Conservation (phyloP, 2,329 filamentous ascomycete species). For the Fusarium abutilonis region DNA sequence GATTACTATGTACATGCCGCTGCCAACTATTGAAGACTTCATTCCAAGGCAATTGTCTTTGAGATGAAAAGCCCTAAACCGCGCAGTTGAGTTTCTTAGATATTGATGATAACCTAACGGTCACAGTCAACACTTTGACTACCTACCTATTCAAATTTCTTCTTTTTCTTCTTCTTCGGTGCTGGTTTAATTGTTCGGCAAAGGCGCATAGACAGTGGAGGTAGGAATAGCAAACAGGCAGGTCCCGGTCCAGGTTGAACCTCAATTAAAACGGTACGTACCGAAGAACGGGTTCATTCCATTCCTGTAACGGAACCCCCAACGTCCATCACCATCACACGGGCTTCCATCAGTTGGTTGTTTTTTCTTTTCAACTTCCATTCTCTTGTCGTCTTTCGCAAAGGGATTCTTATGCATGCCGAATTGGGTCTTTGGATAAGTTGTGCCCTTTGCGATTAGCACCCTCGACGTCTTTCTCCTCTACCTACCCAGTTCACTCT, state of each 20-base stretch:
- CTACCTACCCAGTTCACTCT: slow-evolving; percentile 6
- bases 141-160: not conserved
- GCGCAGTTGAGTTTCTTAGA: slow-evolving; percentile 4
- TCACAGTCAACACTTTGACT: not conserved
- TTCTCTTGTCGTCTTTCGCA: slow-evolving; percentile 6
- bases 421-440: slow-evolving; percentile 16
- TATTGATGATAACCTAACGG: not conserved
- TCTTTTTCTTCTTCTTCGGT: too few species aligned
- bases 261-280: slow-evolving; percentile 39
- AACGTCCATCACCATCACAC: slow-evolving; percentile 32
- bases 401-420: slow-evolving; percentile 15
- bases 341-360: slow-evolving; percentile 14
- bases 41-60: slow-evolving; percentile 14
- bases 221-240: slow-evolving; percentile 4
- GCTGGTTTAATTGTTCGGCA: slow-evolving; percentile 4
- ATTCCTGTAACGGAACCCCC: slow-evolving; percentile 26
- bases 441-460: slow-evolving; percentile 20
- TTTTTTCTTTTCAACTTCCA: slow-evolving; percentile 15
- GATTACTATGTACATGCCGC: not conserved
- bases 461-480: slow-evolving; percentile 6
- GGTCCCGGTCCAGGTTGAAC: not conserved
- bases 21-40: slow-evolving; percentile 15
- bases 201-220: slow-evolving; percentile 23
- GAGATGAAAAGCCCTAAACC: not conserved
- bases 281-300: slow-evolving; percentile 12